Conservation (phyloP, 768 basidiomycete genomes). For the Kwoniella sp. region DNA sequence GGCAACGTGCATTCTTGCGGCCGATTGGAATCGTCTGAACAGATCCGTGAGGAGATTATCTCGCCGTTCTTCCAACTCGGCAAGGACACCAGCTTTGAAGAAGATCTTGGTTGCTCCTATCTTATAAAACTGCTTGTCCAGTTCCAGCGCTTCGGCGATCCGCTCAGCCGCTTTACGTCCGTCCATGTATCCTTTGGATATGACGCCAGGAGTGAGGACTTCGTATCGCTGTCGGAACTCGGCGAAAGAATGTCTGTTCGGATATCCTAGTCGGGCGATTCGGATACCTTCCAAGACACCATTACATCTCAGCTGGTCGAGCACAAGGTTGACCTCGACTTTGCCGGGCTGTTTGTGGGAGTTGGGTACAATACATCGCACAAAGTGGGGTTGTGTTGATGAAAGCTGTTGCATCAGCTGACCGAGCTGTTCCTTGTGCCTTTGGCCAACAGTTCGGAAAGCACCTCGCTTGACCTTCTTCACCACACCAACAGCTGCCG, state of each 20-base stretch:
- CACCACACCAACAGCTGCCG: slow-evolving; percentile 44
- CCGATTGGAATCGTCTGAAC: slow-evolving; percentile 84
- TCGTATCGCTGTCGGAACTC: slow-evolving; percentile 98
- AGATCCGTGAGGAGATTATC: slow-evolving; percentile 85
- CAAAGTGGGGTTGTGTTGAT: slow-evolving; percentile 95
- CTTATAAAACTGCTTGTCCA: slow-evolving; percentile 80
- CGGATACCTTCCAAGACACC: slow-evolving; percentile 99
- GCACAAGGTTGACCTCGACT: slow-evolving; percentile 88
- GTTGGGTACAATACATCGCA: slow-evolving; percentile 97
- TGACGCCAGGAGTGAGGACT: slow-evolving; percentile 87
- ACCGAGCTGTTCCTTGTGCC: slow-evolving; percentile 92
- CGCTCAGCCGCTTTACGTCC: slow-evolving; percentile 88
- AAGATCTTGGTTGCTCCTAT: slow-evolving; percentile 98
- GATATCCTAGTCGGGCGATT: slow-evolving; percentile 94
- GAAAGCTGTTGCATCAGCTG: slow-evolving; percentile 88
- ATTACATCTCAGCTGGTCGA: slow-evolving; percentile 96
- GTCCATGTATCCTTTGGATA: slow-evolving; percentile 96
- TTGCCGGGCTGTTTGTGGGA: slow-evolving; percentile 83
- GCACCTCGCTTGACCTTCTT: slow-evolving; percentile 82
- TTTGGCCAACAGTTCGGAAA: slow-evolving; percentile 90
- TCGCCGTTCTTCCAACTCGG: slow-evolving; percentile 89
- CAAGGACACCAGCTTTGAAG: slow-evolving; percentile 97
- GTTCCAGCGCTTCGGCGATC: slow-evolving; percentile 84
- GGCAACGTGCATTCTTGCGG: slow-evolving; percentile 79
- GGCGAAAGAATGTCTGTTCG: slow-evolving; percentile 92